Evolutionary conservation across 1,284 basidiomycete species (phyloP), one percentile per base, ranked within the genome.

Genomic region (Trichosporon coremiiforme): DNA sequence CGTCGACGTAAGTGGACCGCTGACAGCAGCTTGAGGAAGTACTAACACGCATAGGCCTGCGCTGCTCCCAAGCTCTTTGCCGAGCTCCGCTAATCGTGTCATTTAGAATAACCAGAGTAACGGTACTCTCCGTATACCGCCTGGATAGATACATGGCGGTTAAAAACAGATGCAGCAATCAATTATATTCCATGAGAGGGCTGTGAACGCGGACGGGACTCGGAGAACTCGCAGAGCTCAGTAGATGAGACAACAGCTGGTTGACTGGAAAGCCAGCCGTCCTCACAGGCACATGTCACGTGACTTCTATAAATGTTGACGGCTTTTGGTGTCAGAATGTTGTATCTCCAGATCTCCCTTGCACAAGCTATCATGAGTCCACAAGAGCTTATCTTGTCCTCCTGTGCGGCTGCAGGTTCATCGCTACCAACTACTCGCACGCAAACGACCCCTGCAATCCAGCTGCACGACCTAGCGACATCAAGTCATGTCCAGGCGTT

Each of bases 61-160:
- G 88, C 89, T 73, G 92, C 89, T 69, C 91, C 92, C 79, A 92
- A 90, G 85, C 85, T 95, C 70, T 95, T 94, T 85, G 82, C 84
- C 77, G 84, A 85, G 76, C 83, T 87, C 71, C 83, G 79, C 73
- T 86, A 82, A 73, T 55, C 64, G 25, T 65, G 22, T 31, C 65
- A 65, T 35, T 31, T 71, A 71, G 70, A 71, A 66, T 33, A 62
- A 62, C 25, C 64, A 47, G 53, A 50, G 68, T 41, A 36, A 36
- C 25, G 36, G 10, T 25, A 60, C 31, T 53, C 31, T 57, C 65
- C 41, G 17, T 38, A 68, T n/a, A 65, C 64, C 66, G 65, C 38
- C 64, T 45, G 60, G 63, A 62, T 68, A 67, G 65, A 67, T 65
- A 29, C 45, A 20, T 22, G 69, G 45, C 67, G 66, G 65, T 41